A percentile compares a stretch with the other conserved stretches of the same genome.
Conservation (phyloP, 2,329 filamentous ascomycete species). For the Zymoseptoria ardabiliae region DNA sequence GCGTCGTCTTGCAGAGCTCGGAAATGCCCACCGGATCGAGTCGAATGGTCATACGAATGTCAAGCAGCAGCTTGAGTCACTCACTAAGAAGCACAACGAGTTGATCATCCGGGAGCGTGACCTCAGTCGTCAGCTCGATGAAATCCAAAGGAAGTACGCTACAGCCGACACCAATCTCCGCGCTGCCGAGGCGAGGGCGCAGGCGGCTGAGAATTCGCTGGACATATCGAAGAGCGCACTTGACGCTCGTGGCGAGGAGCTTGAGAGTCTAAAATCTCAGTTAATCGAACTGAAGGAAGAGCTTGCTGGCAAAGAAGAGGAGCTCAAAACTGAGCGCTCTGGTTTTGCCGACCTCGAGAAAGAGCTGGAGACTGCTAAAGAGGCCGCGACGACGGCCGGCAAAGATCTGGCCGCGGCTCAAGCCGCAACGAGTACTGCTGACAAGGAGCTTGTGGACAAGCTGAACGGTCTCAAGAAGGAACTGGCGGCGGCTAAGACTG, state of each 20-base stretch:
- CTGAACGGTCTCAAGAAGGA: conserved; percentile 8
- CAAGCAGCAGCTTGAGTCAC: conserved; percentile 29
- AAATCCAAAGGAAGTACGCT: conserved; percentile 17
- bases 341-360: conserved; percentile 27
- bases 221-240: conserved; percentile 22
- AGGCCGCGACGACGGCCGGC: conserved; percentile 8
- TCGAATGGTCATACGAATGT: conserved; percentile 22
- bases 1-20: conserved; percentile 23
- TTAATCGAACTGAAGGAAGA: conserved; percentile 23
- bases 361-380: conserved; percentile 21
- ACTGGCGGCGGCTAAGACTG: conserved; percentile 3
- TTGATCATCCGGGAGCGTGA: conserved; percentile 21
- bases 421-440: neutral
- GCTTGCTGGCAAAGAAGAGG: conserved; percentile 24
- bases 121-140: conserved; percentile 19
- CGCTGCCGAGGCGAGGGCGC: conserved; percentile 10
- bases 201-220: conserved; percentile 12
- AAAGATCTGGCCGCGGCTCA: conserved; percentile 7
- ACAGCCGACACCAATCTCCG: conserved; percentile 9
- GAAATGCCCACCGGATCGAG: conserved; percentile 25
- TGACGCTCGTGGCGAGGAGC: conserved; percentile 38
- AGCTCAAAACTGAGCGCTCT: conserved; percentile 25
- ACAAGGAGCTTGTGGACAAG: conserved; percentile 6
- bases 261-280: conserved; percentile 17
- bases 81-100: conserved; percentile 21